Evolutionary conservation across 2,329 filamentous ascomycete genomes (phyloP), one percentile per base, ranked within the genome.

Genomic region (Aspergillus piperis): DNA sequence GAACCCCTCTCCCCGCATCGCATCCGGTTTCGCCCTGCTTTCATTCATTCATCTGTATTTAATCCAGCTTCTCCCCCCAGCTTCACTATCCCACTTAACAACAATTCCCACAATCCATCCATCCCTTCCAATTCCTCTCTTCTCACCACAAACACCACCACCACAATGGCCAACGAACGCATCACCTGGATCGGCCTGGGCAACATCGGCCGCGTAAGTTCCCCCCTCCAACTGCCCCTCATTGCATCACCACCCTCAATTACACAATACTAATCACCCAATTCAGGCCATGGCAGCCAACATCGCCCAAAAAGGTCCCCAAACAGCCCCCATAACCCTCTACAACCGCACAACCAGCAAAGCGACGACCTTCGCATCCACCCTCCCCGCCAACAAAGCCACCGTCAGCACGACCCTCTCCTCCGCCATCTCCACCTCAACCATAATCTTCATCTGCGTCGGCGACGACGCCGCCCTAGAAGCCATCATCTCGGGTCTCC

Each of bases 391-490:
- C 2, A 85, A 82, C 62, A 90, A 88, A 75, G 85, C 86, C 7
- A 84, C 84, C 65, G 86, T 90, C 15, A 85, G 86, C 11, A 78
- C 84, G 23, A 85, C 84, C 4, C 81, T 96, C 63, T 72, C 81
- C n/a, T 87, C 88, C 23, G 89, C 87, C 39, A 86, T 91, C 23
- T 77, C 84, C 36, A 80, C 82, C 57, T 86, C 91, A 27, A 89
- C 94, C 72, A 85, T 96, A 61, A 88, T 96, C 73, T 93, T 96
- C 79, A 81, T 86, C 62, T 96, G 91, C 71, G 82, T 96, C 3
- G 86, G 89, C 65, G 89, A 95, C 71, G 92, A 96, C 73, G 80
- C 84, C 2, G 90, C 90, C 5, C 86, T 96, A 47, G 83, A 86
- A 59, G 78, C 83, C 4, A 85, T 86, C 19, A 83, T 91, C 61